These are phyloP conservation scores for Metarhizium anisopliae DNA, from an alignment of 2,329 filamentous ascomycete species.

Conservation along the genomic window DNA sequence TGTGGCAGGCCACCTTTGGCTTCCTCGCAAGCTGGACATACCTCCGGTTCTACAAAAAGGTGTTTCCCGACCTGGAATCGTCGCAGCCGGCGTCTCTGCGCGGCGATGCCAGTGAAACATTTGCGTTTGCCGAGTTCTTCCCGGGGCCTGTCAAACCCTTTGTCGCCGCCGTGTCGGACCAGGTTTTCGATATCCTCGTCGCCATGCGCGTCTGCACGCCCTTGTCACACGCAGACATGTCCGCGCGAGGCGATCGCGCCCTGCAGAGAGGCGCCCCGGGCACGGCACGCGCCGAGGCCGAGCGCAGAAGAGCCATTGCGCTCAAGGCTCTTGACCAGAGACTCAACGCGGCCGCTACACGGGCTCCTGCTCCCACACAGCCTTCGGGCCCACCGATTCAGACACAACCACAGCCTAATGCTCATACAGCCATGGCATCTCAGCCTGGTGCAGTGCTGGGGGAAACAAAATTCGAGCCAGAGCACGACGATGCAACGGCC, in stretches of 20 bases:
- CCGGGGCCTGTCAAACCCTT: constrained; percentile 74
- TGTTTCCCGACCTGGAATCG: constrained; percentile 59
- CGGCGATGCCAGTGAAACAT: constrained; percentile 92
- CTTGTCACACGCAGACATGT: constrained; percentile 73
- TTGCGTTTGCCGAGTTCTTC: constrained; percentile 94
- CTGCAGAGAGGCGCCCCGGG: constrained; percentile 49
- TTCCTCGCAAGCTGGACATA: constrained; percentile 91
- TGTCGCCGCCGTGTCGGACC: constrained; percentile 63
- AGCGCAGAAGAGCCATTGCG: constrained; percentile 78
- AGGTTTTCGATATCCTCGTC: constrained; percentile 66
- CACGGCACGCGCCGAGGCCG: constrained; percentile 80
- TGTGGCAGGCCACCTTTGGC: constrained; percentile 71
- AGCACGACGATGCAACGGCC: constrained; percentile 37
- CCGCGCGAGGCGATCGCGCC: constrained; percentile 56
- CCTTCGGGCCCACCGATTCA: constrained; percentile 47
- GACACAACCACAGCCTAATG: constrained; percentile 45
- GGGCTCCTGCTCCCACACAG: constrained; percentile 22
- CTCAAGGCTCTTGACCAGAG: constrained; percentile 88
- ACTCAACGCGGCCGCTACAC: constrained; percentile 59
- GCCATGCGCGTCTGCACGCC: constrained; percentile 72
- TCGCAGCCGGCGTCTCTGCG: constrained; percentile 56
- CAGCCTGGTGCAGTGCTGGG: constrained; percentile 50
- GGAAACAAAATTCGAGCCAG: constrained; percentile 62
- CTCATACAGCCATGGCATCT: constrained; percentile 49
- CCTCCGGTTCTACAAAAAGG: constrained; percentile 84